Evolutionary conservation across 2,329 filamentous ascomycete species (phyloP).

Genomic region (Cladosporium halotolerans): DNA sequence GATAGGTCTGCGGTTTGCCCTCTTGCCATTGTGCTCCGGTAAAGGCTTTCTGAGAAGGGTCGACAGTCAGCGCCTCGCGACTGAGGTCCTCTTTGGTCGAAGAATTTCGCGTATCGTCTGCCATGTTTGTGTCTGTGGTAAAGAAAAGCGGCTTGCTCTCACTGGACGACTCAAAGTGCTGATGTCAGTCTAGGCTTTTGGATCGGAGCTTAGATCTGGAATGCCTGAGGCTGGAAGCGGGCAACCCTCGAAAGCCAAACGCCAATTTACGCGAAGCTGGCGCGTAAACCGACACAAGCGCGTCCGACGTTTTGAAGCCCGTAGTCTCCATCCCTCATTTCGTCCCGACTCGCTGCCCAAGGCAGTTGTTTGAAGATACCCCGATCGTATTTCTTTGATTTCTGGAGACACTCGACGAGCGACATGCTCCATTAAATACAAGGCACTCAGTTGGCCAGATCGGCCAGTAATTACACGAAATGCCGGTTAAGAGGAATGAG

Average conservation of each 20-base stretch:
- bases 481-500: constrained; percentile 40
- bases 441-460: background rate
- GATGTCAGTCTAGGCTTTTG: constrained; percentile 9
- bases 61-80: constrained; percentile 26
- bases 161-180: constrained; percentile 8
- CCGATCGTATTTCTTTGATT: constrained; percentile 1
- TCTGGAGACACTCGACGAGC: background rate
- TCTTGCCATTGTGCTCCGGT: constrained; percentile 30
- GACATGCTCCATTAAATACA: background rate
- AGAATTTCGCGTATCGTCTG: constrained; percentile 39
- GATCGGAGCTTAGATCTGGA: background rate
- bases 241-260: background rate
- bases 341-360: constrained; percentile 1
- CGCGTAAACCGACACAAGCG: no score
- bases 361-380: constrained; percentile 6
- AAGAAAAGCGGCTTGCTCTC: background rate
- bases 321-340: constrained; percentile 2
- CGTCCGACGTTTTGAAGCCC: no score
- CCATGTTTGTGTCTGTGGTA: constrained; percentile 30
- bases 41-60: constrained; percentile 29
- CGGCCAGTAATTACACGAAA: constrained; percentile 23
- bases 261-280: background rate
- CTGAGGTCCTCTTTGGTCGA: constrained; percentile 15
- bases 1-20: constrained; percentile 16
- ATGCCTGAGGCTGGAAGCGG: background rate